Percentiles rank a stretch among this genome's conserved stretches.
phyloP scores from a whole-genome alignment of 2,329 filamentous ascomycete species.

The Akanthomyces lecanii region DNA sequence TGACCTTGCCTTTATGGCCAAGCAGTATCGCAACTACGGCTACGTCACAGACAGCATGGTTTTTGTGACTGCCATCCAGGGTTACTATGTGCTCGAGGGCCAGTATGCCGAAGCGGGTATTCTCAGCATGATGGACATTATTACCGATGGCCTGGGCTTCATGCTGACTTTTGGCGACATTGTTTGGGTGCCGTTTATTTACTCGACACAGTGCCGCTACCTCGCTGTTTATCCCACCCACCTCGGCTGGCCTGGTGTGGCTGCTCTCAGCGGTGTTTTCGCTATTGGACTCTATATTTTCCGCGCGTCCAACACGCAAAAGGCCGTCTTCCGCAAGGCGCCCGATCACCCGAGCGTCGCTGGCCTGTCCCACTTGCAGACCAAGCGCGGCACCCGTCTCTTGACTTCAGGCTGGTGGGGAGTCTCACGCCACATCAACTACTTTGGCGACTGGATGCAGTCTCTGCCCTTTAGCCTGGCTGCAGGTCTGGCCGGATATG shows the following conservation, averaged over 20 bases:
- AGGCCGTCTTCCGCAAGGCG: slow-evolving; percentile 86
- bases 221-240: slow-evolving; percentile 73
- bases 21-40: slow-evolving; percentile 79
- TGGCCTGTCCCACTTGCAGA: slow-evolving; percentile 78
- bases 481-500: slow-evolving; percentile 75
- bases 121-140: slow-evolving; percentile 87
- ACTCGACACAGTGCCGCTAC: slow-evolving; percentile 77
- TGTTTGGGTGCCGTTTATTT: slow-evolving; percentile 85
- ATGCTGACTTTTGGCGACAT: slow-evolving; percentile 91
- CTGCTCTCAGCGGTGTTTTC: slow-evolving; percentile 61
- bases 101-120: slow-evolving; percentile 82
- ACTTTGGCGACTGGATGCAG: slow-evolving; percentile 89
- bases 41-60: slow-evolving; percentile 79
- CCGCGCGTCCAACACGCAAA: slow-evolving; percentile 82
- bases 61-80: slow-evolving; percentile 69
- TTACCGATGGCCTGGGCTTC: slow-evolving; percentile 83
- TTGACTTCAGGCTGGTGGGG: slow-evolving; percentile 91
- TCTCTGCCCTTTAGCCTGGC: slow-evolving; percentile 81
- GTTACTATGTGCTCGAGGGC: slow-evolving; percentile 75
- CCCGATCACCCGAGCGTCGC: slow-evolving; percentile 71
- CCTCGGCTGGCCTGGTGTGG: slow-evolving; percentile 62
- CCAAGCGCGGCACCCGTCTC: slow-evolving; percentile 71
- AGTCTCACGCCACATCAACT: slow-evolving; percentile 84
- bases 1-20: slow-evolving; percentile 75
- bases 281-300: slow-evolving; percentile 76